Evolutionary conservation across 441 rosid genomes (phyloP), one percentile per base, ranked within the genome.

Genomic region (Gossypium davidsonii): DNA sequence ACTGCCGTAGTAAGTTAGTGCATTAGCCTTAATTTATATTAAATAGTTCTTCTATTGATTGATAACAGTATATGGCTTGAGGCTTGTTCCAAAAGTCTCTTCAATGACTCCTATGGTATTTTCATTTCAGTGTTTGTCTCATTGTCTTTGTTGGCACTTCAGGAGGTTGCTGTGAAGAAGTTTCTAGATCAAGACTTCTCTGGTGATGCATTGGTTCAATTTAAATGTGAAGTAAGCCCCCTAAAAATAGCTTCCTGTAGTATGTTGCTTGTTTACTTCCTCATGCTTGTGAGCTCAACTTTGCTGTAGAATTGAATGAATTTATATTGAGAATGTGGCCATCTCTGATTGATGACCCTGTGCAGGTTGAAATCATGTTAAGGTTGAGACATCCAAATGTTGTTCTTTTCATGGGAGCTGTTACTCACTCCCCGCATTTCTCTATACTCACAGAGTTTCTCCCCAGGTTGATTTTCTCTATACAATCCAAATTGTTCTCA

Each of bases 81-180:
- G 44, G 58, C 59, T 72, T 65, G 28, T 25, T 73, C 20, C 15
- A 67, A 57, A 64, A 28, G 58, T 58, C 11, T 66, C 55, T 73
- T 11, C 37, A 52, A 4, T 46, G 46, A 49, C 42, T 73, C 46
- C 17, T 67, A 52, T 58, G 53, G 12, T 18, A 60, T 49, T 26
- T 72, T 23, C 58, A 23, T 37, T 25, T 17, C 17, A 73, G 48
- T 28, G 74, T 12, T 48, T 49, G 42, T 25, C 15, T 26, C 68
- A 58, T 51, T 77, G 37, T 63, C 14, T 58, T 21, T 73, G 68
- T 77, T 79, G 74, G 67, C 48, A 26, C 83, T 79, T 61, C 85
- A 95, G 99, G 98, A 93, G 87, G 98, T 95, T 89, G 98, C 98
- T 76, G 99, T 95, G 80, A 95, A 95, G 88, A 95, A 90, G 82